phyloP scores from a whole-genome alignment of 257 asterid species.

The Jacaranda mimosifolia region DNA sequence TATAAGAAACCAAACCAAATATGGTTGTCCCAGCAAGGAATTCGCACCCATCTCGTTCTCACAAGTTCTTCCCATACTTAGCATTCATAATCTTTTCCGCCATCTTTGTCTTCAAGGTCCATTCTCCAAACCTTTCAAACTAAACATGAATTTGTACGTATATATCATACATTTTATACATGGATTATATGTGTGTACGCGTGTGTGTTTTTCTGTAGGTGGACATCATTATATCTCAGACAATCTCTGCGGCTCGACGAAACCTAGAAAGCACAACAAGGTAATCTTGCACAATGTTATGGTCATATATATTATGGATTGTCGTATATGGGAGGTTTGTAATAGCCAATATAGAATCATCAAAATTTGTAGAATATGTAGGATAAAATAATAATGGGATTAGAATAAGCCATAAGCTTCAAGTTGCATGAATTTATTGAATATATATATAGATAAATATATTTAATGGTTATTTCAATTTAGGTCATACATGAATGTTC shows the following conservation, averaged over 20 bases:
- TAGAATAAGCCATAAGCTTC: not conserved
- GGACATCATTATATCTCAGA: slow-evolving; percentile 62
- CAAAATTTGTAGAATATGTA: not conserved
- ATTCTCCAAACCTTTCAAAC: not conserved
- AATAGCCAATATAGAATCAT: not conserved
- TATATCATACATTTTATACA: not conserved
- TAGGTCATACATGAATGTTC: not conserved
- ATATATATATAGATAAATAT: not conserved
- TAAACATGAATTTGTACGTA: no score
- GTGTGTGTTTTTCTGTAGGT: slow-evolving; percentile 47
- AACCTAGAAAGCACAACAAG: slow-evolving; percentile 40
- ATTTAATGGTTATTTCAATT: not conserved
- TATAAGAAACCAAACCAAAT: not conserved
- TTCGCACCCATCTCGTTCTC: slow-evolving; percentile 49
- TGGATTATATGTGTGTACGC: not conserved
- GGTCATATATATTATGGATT: not conserved
- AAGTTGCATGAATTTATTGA: not conserved
- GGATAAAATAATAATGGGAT: not conserved
- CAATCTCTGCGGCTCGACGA: slow-evolving; percentile 51
- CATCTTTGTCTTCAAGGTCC: slow-evolving; percentile 78
- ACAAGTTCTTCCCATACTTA: slow-evolving; percentile 61
- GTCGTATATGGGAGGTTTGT: not conserved
- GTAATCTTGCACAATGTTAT: not conserved
- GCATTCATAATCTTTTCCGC: slow-evolving; percentile 65
- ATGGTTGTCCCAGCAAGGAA: slow-evolving; percentile 44